Evolutionary conservation across 2,329 filamentous ascomycete species (phyloP).

Genomic region (Metarhizium guizhouense): DNA sequence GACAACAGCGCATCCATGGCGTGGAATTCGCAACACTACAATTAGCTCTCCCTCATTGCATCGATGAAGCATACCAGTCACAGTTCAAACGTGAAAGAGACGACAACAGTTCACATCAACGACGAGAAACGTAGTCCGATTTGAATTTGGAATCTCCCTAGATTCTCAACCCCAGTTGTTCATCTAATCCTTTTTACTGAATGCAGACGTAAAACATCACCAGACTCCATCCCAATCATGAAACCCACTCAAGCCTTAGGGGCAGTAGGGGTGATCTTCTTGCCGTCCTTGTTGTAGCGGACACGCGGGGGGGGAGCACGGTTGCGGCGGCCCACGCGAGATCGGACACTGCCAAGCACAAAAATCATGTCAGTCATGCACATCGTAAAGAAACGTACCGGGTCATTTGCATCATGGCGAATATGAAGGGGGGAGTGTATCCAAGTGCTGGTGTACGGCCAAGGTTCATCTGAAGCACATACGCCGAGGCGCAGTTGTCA

Average conservation of each 20-base stretch:
- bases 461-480: slow-evolving; percentile 53
- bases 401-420: neutral
- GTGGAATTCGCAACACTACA: neutral
- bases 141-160: slow-evolving; percentile 13
- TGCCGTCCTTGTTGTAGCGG: slow-evolving; percentile 99
- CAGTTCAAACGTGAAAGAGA: neutral
- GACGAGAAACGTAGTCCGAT: slow-evolving; percentile 14
- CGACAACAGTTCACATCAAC: slow-evolving; percentile 4
- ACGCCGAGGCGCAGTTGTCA: slow-evolving; percentile 47
- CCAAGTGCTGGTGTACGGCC: slow-evolving; percentile 34
- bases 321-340: slow-evolving; percentile 94
- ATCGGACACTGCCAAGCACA: slow-evolving; percentile 68
- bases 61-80: neutral
- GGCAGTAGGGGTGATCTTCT: slow-evolving; percentile 87
- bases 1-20: no score
- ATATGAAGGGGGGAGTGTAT: slow-evolving; percentile 19
- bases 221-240: slow-evolving; percentile 28
- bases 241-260: slow-evolving; percentile 28
- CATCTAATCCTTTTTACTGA: slow-evolving; percentile 25
- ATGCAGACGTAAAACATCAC: slow-evolving; percentile 28
- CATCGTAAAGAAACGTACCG: slow-evolving; percentile 19
- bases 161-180: slow-evolving; percentile 23
- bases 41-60: neutral
- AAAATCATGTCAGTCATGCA: slow-evolving; percentile 29
- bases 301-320: slow-evolving; percentile 95